phyloP scores from a whole-genome alignment of 2,329 filamentous ascomycete genomes.

The Colletotrichum tamarilloi region DNA sequence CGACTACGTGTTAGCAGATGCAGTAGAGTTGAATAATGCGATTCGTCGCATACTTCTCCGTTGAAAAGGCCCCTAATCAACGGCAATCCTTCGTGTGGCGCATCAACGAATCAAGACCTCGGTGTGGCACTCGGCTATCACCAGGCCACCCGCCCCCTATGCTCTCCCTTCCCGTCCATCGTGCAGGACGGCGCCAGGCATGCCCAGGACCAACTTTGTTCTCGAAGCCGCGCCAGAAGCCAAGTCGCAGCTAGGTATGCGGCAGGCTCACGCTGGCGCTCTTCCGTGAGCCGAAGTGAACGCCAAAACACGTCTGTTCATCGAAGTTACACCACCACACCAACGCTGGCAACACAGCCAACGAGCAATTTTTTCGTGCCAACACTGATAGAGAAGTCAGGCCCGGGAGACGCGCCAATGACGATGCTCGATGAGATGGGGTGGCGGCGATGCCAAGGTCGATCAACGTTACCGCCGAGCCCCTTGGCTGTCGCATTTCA shows the following conservation, averaged over 20 bases:
- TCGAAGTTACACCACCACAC: neutral
- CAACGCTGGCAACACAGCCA: constrained; percentile 4
- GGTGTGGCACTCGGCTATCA: constrained; percentile 23
- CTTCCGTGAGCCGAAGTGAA: constrained; percentile 6
- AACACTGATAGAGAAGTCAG: constrained; percentile 25
- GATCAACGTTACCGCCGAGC: constrained; percentile 34
- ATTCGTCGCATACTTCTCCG: neutral
- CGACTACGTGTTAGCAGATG: neutral
- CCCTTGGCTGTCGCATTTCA: constrained; percentile 26
- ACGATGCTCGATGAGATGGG: neutral
- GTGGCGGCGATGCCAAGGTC: constrained; percentile 35
- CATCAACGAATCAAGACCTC: constrained; percentile 9
- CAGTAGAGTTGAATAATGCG: neutral
- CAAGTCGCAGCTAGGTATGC: constrained; percentile 6
- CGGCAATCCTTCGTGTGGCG: constrained; percentile 5
- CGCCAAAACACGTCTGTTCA: neutral
- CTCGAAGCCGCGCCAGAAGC: constrained; percentile 35
- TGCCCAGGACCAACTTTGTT: constrained; percentile 9
- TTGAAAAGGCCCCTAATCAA: neutral
- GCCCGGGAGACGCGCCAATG: constrained; percentile 28
- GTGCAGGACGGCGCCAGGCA: constrained; percentile 1
- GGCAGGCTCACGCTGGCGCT: neutral
- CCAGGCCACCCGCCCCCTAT: neutral
- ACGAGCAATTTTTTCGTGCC: constrained; percentile 13
- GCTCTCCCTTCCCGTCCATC: neutral